Conservation (phyloP, 2,329 filamentous ascomycete genomes). For the Aspergillus spinulosporus region DNA sequence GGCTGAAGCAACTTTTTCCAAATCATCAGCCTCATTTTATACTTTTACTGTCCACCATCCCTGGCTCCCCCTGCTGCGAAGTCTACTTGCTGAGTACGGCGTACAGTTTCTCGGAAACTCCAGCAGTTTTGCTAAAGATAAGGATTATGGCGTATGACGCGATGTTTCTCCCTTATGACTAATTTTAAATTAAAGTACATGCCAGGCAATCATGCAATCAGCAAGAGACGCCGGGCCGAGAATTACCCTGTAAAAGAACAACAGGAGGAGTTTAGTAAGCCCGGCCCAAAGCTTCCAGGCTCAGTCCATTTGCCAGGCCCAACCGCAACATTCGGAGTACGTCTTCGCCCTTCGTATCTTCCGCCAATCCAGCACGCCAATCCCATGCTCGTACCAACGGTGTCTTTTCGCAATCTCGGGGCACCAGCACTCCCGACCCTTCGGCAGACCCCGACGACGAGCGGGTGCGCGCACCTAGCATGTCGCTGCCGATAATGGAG, state of each 20-base stretch:
- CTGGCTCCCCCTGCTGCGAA: background rate
- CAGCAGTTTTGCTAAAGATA: background rate
- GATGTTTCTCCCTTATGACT: background rate
- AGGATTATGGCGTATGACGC: background rate
- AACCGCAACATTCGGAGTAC: conserved; percentile 72
- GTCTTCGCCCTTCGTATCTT: conserved; percentile 63
- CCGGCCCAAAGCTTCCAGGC: conserved; percentile 36
- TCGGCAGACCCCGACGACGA: conserved; percentile 51
- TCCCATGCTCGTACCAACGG: conserved; percentile 66
- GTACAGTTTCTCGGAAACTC: background rate
- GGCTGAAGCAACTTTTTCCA: background rate
- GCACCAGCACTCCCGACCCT: conserved; percentile 54
- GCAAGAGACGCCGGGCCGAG: background rate
- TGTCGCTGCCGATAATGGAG: conserved; percentile 71
- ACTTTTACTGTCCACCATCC: too few relatives aligned
- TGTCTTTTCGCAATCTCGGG: conserved; percentile 27
- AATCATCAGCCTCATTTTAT: background rate
- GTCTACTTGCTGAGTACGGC: background rate
- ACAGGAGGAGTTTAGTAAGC: conserved; percentile 18
- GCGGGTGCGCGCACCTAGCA: conserved; percentile 55
- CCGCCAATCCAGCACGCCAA: conserved; percentile 63
- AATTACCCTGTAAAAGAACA: background rate
- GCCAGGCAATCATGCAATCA: background rate
- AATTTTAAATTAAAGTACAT: background rate
- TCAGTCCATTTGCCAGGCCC: conserved; percentile 65